These are phyloP conservation scores for Nicotiana noctiflora DNA, from an alignment of 257 asterid genomes.

Conservation along the genomic window DNA sequence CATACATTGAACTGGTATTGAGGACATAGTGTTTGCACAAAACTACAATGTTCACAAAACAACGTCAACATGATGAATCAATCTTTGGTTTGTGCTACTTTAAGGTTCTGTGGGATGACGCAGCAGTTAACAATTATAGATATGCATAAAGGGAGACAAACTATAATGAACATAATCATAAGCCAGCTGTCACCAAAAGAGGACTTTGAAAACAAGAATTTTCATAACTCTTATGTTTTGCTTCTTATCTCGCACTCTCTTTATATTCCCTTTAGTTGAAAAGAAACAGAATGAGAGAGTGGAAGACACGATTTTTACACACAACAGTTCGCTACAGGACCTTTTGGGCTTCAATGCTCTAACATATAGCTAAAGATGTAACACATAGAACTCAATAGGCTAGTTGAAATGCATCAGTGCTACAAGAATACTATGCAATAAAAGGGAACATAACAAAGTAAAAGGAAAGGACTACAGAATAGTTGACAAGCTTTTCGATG, in stretches of 20 bases:
- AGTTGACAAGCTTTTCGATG: neutral
- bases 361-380: neutral
- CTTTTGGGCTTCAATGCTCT: neutral
- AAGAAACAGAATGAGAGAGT: neutral
- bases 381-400: neutral
- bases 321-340: neutral
- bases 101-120: neutral
- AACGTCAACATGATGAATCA: neutral
- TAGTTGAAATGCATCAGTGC: neutral
- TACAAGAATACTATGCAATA: neutral
- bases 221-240: neutral
- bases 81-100: neutral
- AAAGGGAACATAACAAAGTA: neutral
- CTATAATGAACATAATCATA: neutral
- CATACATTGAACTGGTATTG: neutral
- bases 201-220: neutral
- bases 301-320: neutral
- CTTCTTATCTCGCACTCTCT: too few relatives aligned
- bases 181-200: neutral
- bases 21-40: neutral
- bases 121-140: neutral
- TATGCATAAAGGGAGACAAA: neutral
- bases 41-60: neutral
- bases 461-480: neutral
- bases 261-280: neutral